Evolutionary conservation across 179 eudicot species (phyloP), one percentile per base, ranked within the genome.

Genomic region (Amaranthus tricolor): DNA sequence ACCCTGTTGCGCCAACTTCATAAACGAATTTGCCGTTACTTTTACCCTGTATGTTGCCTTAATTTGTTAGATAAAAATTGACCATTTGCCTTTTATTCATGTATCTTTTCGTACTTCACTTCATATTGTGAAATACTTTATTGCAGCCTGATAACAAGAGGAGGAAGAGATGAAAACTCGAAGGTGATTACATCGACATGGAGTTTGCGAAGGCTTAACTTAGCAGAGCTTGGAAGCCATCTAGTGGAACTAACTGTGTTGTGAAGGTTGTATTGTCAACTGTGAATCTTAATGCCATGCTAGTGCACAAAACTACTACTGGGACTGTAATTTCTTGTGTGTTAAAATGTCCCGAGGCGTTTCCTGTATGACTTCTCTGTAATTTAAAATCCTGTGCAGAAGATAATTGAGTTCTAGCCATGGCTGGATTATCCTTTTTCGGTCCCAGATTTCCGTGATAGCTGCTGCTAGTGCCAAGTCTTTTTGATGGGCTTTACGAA

Each of bases 101-200:
- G 6, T 31, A 24, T 21, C 53, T 43, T 45, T 20, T 65, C n/a
- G 17, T 19, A 52, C 58, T 3, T 60, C 47, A 31, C 13, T 44
- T 58, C 58, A 44, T 17, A 45, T 44, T 45, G 12, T 44, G 10
- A 47, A 62, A 5, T 47, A 51, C 4, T 48, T 48, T 62, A 43
- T 54, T 45, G 53, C 78, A 79, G 78, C 55, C 19, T 7, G 82
- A 79, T 69, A 68, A 79, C 70, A 73, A 79, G 74, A 73, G 75
- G 56, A 81, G 87, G 78, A 84, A 81, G 79, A 81, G 82, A 76
- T 84, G 71, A 81, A 76, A 60, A 56, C 40, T 4, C 40, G 40
- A 31, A 4, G 40, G 40, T 31, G 40, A 31, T 31, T 31, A 31
- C 40, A 31, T 31, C 40, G 40, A 24, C 47, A 12, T 10, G 49